Base-by-base conservation (phyloP, 208 protist genomes). In the Leishmania aethiopica region DNA sequence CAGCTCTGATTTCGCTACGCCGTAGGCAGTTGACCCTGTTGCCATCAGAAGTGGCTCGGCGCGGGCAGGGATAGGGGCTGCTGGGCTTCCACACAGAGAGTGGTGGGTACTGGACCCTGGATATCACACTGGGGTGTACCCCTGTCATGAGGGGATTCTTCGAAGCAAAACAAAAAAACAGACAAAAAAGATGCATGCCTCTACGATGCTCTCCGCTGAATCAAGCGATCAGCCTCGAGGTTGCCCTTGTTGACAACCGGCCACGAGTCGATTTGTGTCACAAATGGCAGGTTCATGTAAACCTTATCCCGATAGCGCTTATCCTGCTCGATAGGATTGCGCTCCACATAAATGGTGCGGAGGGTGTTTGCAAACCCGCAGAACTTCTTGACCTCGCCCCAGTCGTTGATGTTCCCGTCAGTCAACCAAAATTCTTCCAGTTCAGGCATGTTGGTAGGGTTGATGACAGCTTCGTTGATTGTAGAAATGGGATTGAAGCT, bases 381-480 rank as follows among this genome's bases (percentile, higher is more conserved):
- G 49, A 98, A 86, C 76, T 96, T 97, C 32, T 88, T 78, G 0
- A 98, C 88, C 71, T 98, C 96, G 17, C 79, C 79, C 93, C 94
- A 98, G 28, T 93, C 84, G 51, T 88, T 89, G 64, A 98, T 87
- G 66, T 95, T 96, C 11, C 89, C 95, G 69, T 97, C 93, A 11
- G 94, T 98, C 25, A 97, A 85, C 95, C 96, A 98, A 78, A 98
- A 98, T 77, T 98, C 94, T 76, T 95, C 81, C 19, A 98, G 87
- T 32, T 84, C 53, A 6, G 94, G 93, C 90, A 97, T 91, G 47
- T 90, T 96, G 28, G 69, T 66, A 1, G 83, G 73, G 81, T 96
- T 95, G 32, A 98, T 84, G 11, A 88, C 85, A 11, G 87, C 84
- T 17, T 82, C 87, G 82, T 93, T 93, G 78, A 98, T 96, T 57